Evolutionary conservation across 495 filamentous ascomycete genomes (phyloP).

Genomic region (Ascobolus immersus): DNA sequence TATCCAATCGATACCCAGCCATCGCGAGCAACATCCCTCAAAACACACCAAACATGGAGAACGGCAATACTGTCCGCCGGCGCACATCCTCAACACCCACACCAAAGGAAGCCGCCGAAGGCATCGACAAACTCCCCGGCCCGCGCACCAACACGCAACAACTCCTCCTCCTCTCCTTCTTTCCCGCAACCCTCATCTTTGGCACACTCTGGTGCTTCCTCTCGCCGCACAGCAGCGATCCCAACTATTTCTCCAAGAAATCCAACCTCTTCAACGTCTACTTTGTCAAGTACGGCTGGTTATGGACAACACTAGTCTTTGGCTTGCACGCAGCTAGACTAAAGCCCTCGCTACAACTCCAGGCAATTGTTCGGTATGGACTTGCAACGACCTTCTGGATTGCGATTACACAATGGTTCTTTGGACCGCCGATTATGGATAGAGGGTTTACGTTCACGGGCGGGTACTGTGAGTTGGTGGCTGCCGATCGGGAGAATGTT

Average conservation of each 20-base stretch:
- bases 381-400: slow-evolving; percentile 53
- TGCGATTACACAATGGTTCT: slow-evolving; percentile 80
- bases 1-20: no score
- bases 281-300: slow-evolving; percentile 90
- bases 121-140: no score
- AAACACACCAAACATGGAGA: no score
- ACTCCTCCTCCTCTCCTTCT: no score
- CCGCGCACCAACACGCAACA: no score
- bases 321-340: slow-evolving; percentile 17
- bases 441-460: slow-evolving; percentile 58
- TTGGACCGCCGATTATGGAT: slow-evolving; percentile 74
- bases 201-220: no score
- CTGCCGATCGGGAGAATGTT: slow-evolving; percentile 10
- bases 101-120: no score
- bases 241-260: slow-evolving; percentile 82
- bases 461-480: slow-evolving; percentile 40
- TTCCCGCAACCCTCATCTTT: no score
- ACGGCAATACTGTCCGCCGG: no score
- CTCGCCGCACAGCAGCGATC: no score
- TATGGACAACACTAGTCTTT: slow-evolving; percentile 58
- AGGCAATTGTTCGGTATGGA: slow-evolving; percentile 37
- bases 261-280: slow-evolving; percentile 67
- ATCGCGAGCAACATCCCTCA: no score
- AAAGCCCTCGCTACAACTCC: slow-evolving; percentile 18
- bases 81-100: no score